Conservation (phyloP, 176 grass and related monocot species). For the Coix lacrymajobi region DNA sequence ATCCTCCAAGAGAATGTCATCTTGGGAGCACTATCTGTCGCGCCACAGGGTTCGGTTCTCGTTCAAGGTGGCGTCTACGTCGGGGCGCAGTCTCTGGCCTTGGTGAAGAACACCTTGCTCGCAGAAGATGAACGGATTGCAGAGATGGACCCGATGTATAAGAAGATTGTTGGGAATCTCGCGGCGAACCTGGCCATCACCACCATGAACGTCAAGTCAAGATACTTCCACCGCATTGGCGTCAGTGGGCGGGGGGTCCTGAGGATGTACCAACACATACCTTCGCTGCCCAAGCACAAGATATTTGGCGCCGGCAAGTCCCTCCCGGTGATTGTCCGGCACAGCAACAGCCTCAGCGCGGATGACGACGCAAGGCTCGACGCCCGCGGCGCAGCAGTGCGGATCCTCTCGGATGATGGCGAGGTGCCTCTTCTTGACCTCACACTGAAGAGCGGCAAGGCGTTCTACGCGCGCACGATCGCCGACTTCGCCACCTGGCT, state of each 20-base stretch:
- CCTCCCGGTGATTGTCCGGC: constrained; percentile 53
- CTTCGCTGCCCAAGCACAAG: constrained; percentile 53
- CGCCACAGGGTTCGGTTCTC: constrained; percentile 49
- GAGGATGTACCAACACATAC: constrained; percentile 43
- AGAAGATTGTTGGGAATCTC: constrained; percentile 64
- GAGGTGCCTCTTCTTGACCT: constrained; percentile 54
- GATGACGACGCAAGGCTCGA: constrained; percentile 74
- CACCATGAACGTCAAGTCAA: constrained; percentile 72
- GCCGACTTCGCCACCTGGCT: constrained; percentile 65
- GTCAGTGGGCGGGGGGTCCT: constrained; percentile 48
- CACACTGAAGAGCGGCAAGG: constrained; percentile 59
- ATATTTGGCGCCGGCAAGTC: constrained; percentile 47
- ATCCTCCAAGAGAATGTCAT: constrained; percentile 65
- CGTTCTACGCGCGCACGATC: constrained; percentile 63
- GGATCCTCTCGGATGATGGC: constrained; percentile 48
- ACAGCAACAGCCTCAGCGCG: constrained; percentile 74
- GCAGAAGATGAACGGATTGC: constrained; percentile 53
- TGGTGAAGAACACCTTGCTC: constrained; percentile 62
- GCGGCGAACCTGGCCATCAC: constrained; percentile 62
- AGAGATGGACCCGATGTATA: constrained; percentile 59
- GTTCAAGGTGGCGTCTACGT: constrained; percentile 53
- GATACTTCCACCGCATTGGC: constrained; percentile 73
- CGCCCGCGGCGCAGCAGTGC: constrained; percentile 51
- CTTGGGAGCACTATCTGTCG: constrained; percentile 64
- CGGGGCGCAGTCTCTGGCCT: constrained; percentile 31